Percentiles rank a stretch among this genome's conserved stretches.
Conservation (phyloP, 2,329 filamentous ascomycete genomes). For the Sordariomycetes sp. region DNA sequence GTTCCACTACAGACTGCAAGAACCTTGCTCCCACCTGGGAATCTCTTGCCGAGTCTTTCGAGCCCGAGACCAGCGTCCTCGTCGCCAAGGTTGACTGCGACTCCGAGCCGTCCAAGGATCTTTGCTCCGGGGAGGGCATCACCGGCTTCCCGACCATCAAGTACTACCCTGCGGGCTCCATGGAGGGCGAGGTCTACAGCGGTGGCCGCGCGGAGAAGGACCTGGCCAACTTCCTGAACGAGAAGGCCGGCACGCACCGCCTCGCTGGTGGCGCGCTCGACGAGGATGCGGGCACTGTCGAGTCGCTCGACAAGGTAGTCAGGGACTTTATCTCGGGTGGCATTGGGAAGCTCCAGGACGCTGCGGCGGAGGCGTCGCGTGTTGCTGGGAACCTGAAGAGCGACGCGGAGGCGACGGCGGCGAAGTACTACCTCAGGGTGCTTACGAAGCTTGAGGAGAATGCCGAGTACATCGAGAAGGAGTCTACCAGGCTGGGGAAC, state of each 20-base stretch:
- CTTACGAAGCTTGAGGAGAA: conserved; percentile 75
- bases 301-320: conserved; percentile 65
- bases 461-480: conserved; percentile 73
- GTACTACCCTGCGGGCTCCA: conserved; percentile 84
- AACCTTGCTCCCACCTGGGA: conserved; percentile 85
- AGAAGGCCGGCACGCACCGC: conserved; percentile 81
- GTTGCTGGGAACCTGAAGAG: conserved; percentile 56
- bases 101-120: conserved; percentile 70
- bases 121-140: conserved; percentile 66
- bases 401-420: conserved; percentile 59
- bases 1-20: conserved; percentile 72
- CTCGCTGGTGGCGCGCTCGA: conserved; percentile 71
- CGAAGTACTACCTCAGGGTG: conserved; percentile 88
- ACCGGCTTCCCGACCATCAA: conserved; percentile 93
- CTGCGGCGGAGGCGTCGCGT: conserved; percentile 62
- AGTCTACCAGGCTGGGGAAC: conserved; percentile 67
- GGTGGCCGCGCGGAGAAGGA: conserved; percentile 68
- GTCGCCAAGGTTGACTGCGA: conserved; percentile 96
- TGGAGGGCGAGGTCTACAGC: conserved; percentile 58
- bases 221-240: conserved; percentile 75
- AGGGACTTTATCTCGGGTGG: conserved; percentile 56
- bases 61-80: conserved; percentile 64
- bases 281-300: conserved; percentile 69
- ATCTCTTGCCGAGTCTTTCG: conserved; percentile 71
- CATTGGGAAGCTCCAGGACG: conserved; percentile 39